These are phyloP conservation scores for Epichloe aotearoae DNA, from an alignment of 2,329 filamentous ascomycete genomes.

Conservation along the genomic window DNA sequence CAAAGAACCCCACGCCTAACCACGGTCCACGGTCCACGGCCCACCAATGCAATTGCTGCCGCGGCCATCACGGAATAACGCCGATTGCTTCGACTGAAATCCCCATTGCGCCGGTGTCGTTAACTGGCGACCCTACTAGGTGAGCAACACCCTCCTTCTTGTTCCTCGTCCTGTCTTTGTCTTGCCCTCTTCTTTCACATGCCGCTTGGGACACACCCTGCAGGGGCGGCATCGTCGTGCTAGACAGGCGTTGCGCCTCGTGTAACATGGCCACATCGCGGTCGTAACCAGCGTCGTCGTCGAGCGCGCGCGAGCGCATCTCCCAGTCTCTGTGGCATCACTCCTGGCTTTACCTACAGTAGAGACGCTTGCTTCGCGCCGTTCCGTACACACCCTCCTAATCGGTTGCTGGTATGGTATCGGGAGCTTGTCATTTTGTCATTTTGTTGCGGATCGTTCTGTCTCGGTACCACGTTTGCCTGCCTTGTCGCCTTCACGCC, in stretches of 20 bases:
- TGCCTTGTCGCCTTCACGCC: neutral
- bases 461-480: neutral
- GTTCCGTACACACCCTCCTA: neutral
- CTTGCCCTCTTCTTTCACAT: neutral
- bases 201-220: neutral
- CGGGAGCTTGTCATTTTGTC: neutral
- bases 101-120: neutral
- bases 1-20: slow-evolving; percentile 6
- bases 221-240: neutral
- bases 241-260: slow-evolving; percentile 5
- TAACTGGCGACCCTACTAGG: neutral
- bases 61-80: slow-evolving; percentile 7
- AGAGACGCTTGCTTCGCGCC: neutral
- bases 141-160: neutral
- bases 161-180: neutral
- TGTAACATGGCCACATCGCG: slow-evolving; percentile 7
- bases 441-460: neutral
- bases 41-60: slow-evolving; percentile 6
- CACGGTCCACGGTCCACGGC: slow-evolving; percentile 3
- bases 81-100: slow-evolving; percentile 8
- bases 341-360: neutral
- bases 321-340: neutral
- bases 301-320: slow-evolving; percentile 1
- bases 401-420: neutral
- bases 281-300: slow-evolving; percentile 4